Evolutionary conservation across 2,329 filamentous ascomycete genomes (phyloP).

Genomic region (Fusarium dimerum): DNA sequence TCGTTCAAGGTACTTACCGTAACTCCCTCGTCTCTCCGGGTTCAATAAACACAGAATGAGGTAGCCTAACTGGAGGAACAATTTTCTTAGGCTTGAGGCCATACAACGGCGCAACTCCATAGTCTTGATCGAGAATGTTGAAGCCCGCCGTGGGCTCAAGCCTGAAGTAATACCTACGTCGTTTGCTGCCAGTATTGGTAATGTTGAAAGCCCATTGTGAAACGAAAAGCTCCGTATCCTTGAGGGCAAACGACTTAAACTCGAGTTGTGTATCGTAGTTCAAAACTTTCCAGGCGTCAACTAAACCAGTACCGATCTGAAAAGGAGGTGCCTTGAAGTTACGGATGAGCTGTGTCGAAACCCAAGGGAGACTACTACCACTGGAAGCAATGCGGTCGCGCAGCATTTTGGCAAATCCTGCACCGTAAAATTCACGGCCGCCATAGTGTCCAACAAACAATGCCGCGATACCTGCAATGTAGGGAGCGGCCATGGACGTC

Average conservation of each 20-base stretch:
- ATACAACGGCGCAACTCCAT: conserved; percentile 31
- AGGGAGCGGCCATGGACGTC: conserved; percentile 59
- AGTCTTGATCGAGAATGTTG: conserved; percentile 33
- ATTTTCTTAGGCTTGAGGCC: conserved; percentile 30
- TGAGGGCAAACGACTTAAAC: conserved; percentile 49
- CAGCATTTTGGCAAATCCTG: conserved; percentile 34
- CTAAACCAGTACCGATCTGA: conserved; percentile 49
- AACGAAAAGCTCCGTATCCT: conserved; percentile 48
- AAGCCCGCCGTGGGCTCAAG: conserved; percentile 44
- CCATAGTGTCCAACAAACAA: conserved; percentile 46
- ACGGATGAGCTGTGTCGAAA: conserved; percentile 19
- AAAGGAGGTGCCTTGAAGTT: conserved; percentile 35
- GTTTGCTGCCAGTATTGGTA: conserved; percentile 43
- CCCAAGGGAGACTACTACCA: conserved; percentile 34
- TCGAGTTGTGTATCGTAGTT: conserved; percentile 38
- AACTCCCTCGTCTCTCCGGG: conserved; percentile 33
- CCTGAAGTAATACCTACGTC: conserved; percentile 42
- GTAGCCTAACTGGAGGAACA: conserved; percentile 32
- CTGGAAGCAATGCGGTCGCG: conserved; percentile 38
- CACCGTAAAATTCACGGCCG: conserved; percentile 41
- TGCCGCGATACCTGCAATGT: conserved; percentile 52
- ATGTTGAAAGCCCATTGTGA: conserved; percentile 39
- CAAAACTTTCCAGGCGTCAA: conserved; percentile 48
- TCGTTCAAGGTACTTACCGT: conserved; percentile 20
- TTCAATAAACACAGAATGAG: conserved; percentile 24